These are phyloP conservation scores for Hemisphaericaspora lyxosophila DNA, from an alignment of 1,139 yeast genomes.

Conservation along the genomic window DNA sequence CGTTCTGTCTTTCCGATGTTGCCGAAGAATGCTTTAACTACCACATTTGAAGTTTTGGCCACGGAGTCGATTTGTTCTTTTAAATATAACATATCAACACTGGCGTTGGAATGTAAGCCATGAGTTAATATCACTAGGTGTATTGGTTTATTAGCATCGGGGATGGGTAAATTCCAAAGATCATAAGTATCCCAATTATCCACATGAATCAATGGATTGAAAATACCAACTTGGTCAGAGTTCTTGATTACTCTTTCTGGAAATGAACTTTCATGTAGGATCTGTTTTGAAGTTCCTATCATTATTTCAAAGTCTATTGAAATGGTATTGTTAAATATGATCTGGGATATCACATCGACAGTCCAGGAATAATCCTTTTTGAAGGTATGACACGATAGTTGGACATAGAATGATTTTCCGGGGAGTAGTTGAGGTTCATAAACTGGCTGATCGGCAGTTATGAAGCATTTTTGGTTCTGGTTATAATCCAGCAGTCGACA, in stretches of 20 bases:
- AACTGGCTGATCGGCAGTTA: constrained; percentile 67
- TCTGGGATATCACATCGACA: constrained; percentile 83
- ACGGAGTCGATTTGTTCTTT: constrained; percentile 72
- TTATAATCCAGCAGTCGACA: constrained; percentile 66
- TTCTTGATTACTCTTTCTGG: constrained; percentile 28
- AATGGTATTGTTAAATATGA: constrained; percentile 70
- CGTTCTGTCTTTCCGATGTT: constrained; percentile 89
- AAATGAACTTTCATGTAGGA: constrained; percentile 38
- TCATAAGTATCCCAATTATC: constrained; percentile 61
- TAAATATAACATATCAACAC: constrained; percentile 84
- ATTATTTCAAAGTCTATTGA: constrained; percentile 69
- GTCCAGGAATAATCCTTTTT: constrained; percentile 63
- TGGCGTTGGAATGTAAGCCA: constrained; percentile 86
- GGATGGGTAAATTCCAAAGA: constrained; percentile 65
- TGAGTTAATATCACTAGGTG: constrained; percentile 84
- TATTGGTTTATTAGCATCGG: constrained; percentile 47
- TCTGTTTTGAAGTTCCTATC: constrained; percentile 52
- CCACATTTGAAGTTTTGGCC: constrained; percentile 54
- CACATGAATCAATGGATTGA: constrained; percentile 36
- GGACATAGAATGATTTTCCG: constrained; percentile 56
- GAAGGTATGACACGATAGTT: constrained; percentile 40
- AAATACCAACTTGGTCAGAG: constrained; percentile 32
- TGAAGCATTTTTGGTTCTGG: constrained; percentile 50
- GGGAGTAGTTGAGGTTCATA: constrained; percentile 71
- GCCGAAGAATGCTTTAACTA: constrained; percentile 80